Evolutionary conservation across 1,284 basidiomycete genomes (phyloP), one percentile per base, ranked within the genome.

Genomic region (Ceratorhiza oryzae-sativae): DNA sequence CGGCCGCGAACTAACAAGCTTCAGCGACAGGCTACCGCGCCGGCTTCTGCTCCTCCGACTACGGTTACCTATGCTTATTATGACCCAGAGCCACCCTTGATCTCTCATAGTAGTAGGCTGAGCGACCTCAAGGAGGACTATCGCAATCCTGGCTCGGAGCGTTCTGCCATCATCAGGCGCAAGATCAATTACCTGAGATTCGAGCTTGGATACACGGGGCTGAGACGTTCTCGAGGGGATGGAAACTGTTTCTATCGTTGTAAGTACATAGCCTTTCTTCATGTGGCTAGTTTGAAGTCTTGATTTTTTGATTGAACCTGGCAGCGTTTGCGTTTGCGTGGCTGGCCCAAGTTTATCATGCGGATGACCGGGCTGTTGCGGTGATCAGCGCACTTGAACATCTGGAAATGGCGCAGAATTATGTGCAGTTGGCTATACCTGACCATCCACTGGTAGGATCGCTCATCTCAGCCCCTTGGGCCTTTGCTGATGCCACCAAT

Each of bases 111-210:
- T 13, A 48, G 12, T 12, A 27, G 67, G 27, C 32, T 70, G 27
- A 70, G 42, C 42, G 67, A 59, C 6, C 55, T 70, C 15, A 70
- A 70, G 32, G 67, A 70, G 5, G 67, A 70, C 27, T 70, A 70
- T 70, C 55, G 53, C 10, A 58, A 70, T 23, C 67, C 67, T 23
- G 55, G 55, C 12, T 59, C 55, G 39, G 42, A 58, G 12, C 65
- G 65, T 15, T 70, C 67, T 30, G 34, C n/a, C 15, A 59, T 70
- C 42, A 70, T 70, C 12, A 39, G 67, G 67, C 53, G 67, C 41
- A 70, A 70, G 67, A 70, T 70, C 45, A 70, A 70, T 18, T 70
- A 70, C 42, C 55, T 70, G 12, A 55, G 67, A n/a, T 70, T 70
- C 15, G 67, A 70, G 53, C 32, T 70, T 20, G 67, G 67, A 18